phyloP scores from a whole-genome alignment of 805 yeast genomes.

The Schwanniomyces yamadae region DNA sequence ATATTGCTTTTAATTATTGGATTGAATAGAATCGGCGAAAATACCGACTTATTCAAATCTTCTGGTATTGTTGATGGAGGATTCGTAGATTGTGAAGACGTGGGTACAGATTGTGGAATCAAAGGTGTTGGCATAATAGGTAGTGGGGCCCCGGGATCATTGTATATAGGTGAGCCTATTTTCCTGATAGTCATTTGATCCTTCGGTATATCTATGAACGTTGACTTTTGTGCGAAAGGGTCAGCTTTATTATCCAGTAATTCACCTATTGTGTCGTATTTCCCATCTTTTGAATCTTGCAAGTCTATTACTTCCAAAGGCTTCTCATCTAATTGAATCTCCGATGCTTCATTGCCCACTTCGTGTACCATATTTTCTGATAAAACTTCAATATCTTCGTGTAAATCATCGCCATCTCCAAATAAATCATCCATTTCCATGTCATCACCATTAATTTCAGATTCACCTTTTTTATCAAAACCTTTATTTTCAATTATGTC shows the following conservation, averaged over 20 bases:
- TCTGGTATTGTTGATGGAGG: constrained; percentile 8
- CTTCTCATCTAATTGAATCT: constrained; percentile 5
- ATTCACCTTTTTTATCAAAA: constrained; percentile 4
- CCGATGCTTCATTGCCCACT: constrained; percentile 13
- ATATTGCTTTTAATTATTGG: constrained; percentile 74
- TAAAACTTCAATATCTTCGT: constrained; percentile 7
- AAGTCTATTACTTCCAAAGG: constrained; percentile 5
- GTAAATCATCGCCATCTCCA: constrained; percentile 31
- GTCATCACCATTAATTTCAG: constrained; percentile 17
- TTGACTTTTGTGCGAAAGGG: background rate
- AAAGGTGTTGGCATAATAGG: constrained; percentile 56
- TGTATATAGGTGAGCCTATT: constrained; percentile 51
- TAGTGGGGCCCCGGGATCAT: constrained; percentile 83
- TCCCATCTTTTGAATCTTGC: background rate
- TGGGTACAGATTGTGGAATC: constrained; percentile 21
- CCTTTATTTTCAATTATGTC: constrained; percentile 1
- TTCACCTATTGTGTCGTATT: background rate
- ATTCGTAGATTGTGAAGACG: constrained; percentile 10
- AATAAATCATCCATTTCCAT: constrained; percentile 30
- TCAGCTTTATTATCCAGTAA: background rate
- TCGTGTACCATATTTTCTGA: background rate
- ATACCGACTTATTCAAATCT: constrained; percentile 50
- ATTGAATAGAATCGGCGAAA: constrained; percentile 79
- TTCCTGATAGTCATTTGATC: constrained; percentile 54
- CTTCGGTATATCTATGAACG: constrained; percentile 51